Base-by-base conservation (phyloP, 306 rosid species). In the Cercis canadensis region DNA sequence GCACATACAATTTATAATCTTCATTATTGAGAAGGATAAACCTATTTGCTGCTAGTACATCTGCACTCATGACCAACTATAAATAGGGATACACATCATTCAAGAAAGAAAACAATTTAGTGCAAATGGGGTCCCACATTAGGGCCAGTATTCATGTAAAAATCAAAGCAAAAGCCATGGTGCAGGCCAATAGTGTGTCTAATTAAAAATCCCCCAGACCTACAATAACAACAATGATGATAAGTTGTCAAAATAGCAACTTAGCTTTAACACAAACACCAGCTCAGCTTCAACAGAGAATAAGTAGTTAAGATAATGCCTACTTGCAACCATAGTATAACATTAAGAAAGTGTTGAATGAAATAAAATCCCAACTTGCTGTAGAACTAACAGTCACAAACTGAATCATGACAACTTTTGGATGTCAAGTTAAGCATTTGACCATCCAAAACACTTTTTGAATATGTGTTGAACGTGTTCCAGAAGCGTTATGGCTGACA, bases 401-500 rank as follows among this genome's bases (percentile, higher is more conserved):
- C 36, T 14, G 15, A 74, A 46, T 47, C 40, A 33, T 6, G 66
- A 74, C 41, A 74, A 21, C 33, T 12, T 19, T n/a, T 34, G 52
- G 59, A 31, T 40, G 43, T 36, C 43, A 54, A 36, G 13, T 29
- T 57, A 55, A 24, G 57, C 37, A 29, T 61, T 39, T 57, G 18
- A 41, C 55, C 56, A 36, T 29, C 51, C 21, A 37, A 68, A 61
- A 65, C 13, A 21, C n/a, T 12, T 12, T 49, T 49, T 49, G 5
- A 53, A 63, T 24, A 56, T 11, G 37, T 15, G 62, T 47, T 58
- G 52, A 78, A 68, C 57, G 31, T 58, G 37, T 50, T 52, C 56
- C 3, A 37, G 49, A 47, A 67, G 33, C 31, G 8, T 46, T 65
- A 44, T 24, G 16, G 34, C 44, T 63, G 11, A 18, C 41, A 67